Base-by-base conservation (phyloP, 1,284 basidiomycete species). In the Golubevia pallescens region DNA sequence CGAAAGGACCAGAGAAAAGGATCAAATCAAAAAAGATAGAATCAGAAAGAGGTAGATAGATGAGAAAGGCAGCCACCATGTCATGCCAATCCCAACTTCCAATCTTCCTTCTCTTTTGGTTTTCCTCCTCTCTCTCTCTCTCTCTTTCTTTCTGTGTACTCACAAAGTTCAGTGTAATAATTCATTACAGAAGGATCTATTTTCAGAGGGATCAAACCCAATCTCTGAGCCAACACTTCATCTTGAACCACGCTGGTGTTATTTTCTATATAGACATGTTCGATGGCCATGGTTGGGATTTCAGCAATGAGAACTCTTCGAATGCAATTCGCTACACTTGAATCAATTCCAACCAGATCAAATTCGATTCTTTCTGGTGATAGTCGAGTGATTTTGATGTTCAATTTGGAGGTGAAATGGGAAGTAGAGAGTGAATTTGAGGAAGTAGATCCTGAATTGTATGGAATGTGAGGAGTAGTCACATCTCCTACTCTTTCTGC, bases 221-320 rank as follows among this genome's bases (percentile, higher is more conserved):
- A 85, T 34, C 96, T 90, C 68, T 97, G 95, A 1, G 94, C 90
- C 14, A 99, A 89, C 1, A 99, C 92, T 86, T 99, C 96, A 84
- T 99, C 96, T 65, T 92, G 93, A 67, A 99, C 91, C 77, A 99
- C 93, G 1, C 91, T 92, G 0, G 94, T 98, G 87, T 99, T 99
- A 88, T 97, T 93, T 91, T 92, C 97, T 1, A 97, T 89, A 86
- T 95, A 99, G 6, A 94, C 93, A 71, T 92, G 89, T 84, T 99
- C 96, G 67, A 98, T 92, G n/a, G 93, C 93, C 13, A 99, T 88
- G 0, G 94, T 93, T 0, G 95, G 95, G 0, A 97, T 95, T 89
- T 99, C 96, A 24, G 97, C 93, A 61, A 99, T 93, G 81, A 98
- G 88, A 63, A 96, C 93, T 66, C 96, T 88, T 55, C 97, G 90